Percentiles rank a stretch among this genome's conserved stretches.
Evolutionary conservation across 1,284 basidiomycete genomes (phyloP).

Genomic region (Malassezia sp.): DNA sequence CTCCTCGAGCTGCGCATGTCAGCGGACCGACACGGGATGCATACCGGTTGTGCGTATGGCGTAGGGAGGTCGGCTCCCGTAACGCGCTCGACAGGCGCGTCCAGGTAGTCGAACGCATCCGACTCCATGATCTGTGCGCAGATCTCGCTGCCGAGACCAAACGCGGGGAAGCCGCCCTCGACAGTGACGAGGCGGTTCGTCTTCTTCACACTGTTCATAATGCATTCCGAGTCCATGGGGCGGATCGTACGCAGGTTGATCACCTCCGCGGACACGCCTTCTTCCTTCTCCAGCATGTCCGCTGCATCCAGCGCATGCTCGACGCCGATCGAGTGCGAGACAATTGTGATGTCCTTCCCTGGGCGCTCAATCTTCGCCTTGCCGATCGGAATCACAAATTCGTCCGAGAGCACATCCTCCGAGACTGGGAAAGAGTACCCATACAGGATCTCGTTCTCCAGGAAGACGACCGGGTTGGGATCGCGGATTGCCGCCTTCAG

Average conservation of each 20-base stretch:
- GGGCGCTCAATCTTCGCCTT: slow-evolving; percentile 92
- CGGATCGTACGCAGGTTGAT: slow-evolving; percentile 92
- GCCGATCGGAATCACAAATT: slow-evolving; percentile 84
- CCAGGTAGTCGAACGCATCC: slow-evolving; percentile 53
- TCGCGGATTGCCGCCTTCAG: slow-evolving; percentile 96
- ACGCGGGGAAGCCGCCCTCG: slow-evolving; percentile 96
- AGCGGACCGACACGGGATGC: slow-evolving; percentile 5
- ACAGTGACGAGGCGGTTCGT: slow-evolving; percentile 90
- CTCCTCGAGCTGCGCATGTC: slow-evolving; percentile 56
- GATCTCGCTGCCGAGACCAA: slow-evolving; percentile 96
- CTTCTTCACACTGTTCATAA: slow-evolving; percentile 92
- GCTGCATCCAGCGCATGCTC: slow-evolving; percentile 55
- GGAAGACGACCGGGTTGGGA: slow-evolving; percentile 93
- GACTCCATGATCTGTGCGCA: slow-evolving; percentile 72
- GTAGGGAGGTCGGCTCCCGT: slow-evolving; percentile 64
- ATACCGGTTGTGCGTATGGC: slow-evolving; percentile 30
- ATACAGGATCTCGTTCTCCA: slow-evolving; percentile 99
- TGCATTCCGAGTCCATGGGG: slow-evolving; percentile 92
- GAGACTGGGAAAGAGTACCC: slow-evolving; percentile 94
- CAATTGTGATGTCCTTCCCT: slow-evolving; percentile 86
- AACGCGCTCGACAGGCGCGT: slow-evolving; percentile 91
- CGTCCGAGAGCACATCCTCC: slow-evolving; percentile 81
- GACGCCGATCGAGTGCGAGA: slow-evolving; percentile 58
- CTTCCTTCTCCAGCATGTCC: slow-evolving; percentile 77
- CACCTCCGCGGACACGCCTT: slow-evolving; percentile 89